Conservation (phyloP, 1,284 basidiomycete genomes). For the Cystobasidium slooffiae region DNA sequence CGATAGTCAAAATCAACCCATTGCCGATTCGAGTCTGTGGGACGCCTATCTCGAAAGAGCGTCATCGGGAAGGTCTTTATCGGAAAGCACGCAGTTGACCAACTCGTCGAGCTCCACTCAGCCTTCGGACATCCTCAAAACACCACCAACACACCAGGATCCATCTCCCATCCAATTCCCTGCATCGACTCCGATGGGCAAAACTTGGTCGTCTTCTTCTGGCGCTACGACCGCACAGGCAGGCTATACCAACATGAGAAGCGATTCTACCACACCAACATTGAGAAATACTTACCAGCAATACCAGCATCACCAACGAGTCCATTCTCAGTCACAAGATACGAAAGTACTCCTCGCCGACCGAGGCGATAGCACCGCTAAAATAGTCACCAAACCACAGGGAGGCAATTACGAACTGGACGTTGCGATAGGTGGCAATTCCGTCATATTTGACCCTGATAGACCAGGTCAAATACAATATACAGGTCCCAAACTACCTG, state of each 20-base stretch:
- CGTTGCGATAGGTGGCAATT: background rate
- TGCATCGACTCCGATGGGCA: background rate
- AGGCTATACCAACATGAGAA: background rate
- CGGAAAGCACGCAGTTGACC: slow-evolving; percentile 9
- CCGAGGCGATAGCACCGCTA: slow-evolving; percentile 8
- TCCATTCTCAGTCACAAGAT: background rate
- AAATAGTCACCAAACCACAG: background rate
- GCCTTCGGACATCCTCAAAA: background rate
- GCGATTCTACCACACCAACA: background rate
- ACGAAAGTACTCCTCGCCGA: background rate
- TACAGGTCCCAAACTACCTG: background rate
- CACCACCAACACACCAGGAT: background rate
- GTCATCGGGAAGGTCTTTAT: slow-evolving; percentile 13
- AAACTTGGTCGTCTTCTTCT: too few relatives aligned
- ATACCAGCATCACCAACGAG: background rate
- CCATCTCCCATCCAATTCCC: background rate
- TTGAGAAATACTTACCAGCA: background rate
- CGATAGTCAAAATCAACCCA: background rate
- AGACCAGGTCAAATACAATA: slow-evolving; percentile 3
- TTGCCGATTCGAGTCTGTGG: background rate
- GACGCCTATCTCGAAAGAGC: background rate
- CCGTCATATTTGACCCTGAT: background rate
- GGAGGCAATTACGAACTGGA: background rate
- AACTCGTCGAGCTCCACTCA: slow-evolving; percentile 14
- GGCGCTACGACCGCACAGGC: too few relatives aligned